A percentile compares a stretch with the other conserved stretches of the same genome.
phyloP scores from a whole-genome alignment of 2,329 filamentous ascomycete species.

The Xenoacremonium recifei region DNA sequence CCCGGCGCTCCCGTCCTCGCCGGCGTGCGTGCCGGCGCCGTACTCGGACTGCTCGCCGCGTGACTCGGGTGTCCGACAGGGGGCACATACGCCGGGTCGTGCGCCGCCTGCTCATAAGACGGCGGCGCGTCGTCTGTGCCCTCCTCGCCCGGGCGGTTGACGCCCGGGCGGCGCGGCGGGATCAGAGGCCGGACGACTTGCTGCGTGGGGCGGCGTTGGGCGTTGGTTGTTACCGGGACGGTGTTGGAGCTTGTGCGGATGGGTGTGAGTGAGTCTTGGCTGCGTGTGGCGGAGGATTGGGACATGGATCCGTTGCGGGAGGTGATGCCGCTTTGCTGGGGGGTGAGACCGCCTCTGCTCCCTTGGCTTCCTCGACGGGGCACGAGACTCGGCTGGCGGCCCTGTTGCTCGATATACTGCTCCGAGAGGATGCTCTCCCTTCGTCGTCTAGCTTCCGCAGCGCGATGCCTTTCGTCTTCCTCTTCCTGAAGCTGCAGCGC shows the following conservation, averaged over 20 bases:
- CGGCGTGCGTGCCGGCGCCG: too few relatives aligned
- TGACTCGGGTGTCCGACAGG: constrained; percentile 52
- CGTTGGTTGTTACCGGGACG: constrained; percentile 16
- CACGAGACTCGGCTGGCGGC: constrained; percentile 35
- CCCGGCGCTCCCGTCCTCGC: too few relatives aligned
- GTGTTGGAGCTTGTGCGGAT: constrained; percentile 20
- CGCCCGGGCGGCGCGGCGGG: constrained; percentile 35
- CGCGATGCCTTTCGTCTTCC: constrained; percentile 77
- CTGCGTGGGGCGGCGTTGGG: constrained; percentile 15
- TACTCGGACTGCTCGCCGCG: constrained; percentile 35
- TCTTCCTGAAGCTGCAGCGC: constrained; percentile 93
- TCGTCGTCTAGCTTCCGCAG: constrained; percentile 59
- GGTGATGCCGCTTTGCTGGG: constrained; percentile 1
- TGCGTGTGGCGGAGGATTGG: constrained; percentile 2
- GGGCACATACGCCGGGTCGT: constrained; percentile 50
- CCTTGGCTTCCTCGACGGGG: constrained; percentile 22
- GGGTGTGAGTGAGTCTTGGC: constrained; percentile 19
- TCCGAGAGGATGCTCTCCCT: constrained; percentile 69
- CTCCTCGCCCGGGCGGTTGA: constrained; percentile 37
- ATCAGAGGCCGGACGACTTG: constrained; percentile 45
- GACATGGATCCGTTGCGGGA: background rate
- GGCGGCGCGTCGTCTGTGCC: constrained; percentile 52
- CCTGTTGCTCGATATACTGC: constrained; percentile 67
- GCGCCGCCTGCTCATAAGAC: constrained; percentile 57
- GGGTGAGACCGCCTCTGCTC: constrained; percentile 11